phyloP scores from a whole-genome alignment of 2,329 filamentous ascomycete genomes.

The Aspergillus sp. region DNA sequence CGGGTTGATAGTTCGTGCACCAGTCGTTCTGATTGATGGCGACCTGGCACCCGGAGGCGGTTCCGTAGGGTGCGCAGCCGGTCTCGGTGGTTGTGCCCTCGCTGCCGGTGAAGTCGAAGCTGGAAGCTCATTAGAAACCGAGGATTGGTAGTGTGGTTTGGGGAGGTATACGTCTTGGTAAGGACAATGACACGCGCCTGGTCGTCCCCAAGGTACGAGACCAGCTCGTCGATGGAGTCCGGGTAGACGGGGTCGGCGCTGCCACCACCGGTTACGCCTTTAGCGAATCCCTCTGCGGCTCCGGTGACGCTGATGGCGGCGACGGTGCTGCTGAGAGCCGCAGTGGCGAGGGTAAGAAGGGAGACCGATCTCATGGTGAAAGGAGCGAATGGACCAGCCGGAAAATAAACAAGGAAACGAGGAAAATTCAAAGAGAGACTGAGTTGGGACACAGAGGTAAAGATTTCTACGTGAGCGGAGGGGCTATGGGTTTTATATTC shows the following conservation, averaged over 20 bases:
- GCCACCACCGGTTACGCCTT: slow-evolving; percentile 65
- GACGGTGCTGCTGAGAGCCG: slow-evolving; percentile 23
- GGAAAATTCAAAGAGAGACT: slow-evolving; percentile 14
- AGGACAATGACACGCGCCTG: slow-evolving; percentile 61
- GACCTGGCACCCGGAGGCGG: slow-evolving; percentile 58
- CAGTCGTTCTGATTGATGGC: slow-evolving; percentile 65
- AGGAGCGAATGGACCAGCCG: slow-evolving; percentile 19
- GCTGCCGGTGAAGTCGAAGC: slow-evolving; percentile 27
- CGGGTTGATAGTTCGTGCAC: slow-evolving; percentile 64
- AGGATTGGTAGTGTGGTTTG: background rate
- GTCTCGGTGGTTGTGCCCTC: slow-evolving; percentile 49
- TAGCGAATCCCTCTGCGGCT: slow-evolving; percentile 53
- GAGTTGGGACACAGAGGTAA: background rate
- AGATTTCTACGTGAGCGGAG: background rate
- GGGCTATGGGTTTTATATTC: slow-evolving; percentile 5
- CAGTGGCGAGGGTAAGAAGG: slow-evolving; percentile 23
- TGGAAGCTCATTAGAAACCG: background rate
- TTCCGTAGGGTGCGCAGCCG: slow-evolving; percentile 63
- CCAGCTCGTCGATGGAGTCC: slow-evolving; percentile 59
- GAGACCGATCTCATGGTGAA: slow-evolving; percentile 26
- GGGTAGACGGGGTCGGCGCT: slow-evolving; percentile 60
- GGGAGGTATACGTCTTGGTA: slow-evolving; percentile 22
- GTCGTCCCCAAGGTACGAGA: slow-evolving; percentile 61
- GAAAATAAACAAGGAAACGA: slow-evolving; percentile 10
- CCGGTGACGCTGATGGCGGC: slow-evolving; percentile 30